These are phyloP conservation scores for Ensete glaucum DNA, from an alignment of 176 grass and related monocot genomes.

Conservation along the genomic window DNA sequence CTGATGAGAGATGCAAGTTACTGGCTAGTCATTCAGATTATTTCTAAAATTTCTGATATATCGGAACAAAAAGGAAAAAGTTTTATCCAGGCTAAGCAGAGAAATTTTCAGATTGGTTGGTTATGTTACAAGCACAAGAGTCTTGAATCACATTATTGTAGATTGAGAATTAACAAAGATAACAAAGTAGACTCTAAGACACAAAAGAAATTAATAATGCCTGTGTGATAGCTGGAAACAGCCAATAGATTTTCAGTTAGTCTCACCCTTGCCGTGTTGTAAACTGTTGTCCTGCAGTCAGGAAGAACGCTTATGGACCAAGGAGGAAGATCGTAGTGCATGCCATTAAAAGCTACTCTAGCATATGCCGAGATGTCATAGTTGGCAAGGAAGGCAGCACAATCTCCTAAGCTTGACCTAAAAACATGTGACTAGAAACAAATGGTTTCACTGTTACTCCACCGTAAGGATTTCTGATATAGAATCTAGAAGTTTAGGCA, in stretches of 20 bases:
- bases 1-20: neutral
- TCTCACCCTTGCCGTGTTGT: conserved; percentile 91
- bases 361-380: conserved; percentile 62
- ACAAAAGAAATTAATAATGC: neutral
- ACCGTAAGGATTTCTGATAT: conserved; percentile 14
- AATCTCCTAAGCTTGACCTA: conserved; percentile 62
- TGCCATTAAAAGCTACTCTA: conserved; percentile 69
- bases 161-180: neutral
- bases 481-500: conserved; percentile 5
- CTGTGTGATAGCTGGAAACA: neutral
- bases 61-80: neutral
- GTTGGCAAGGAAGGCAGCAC: conserved; percentile 89
- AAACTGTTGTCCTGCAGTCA: conserved; percentile 86
- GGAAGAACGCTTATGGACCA: conserved; percentile 98
- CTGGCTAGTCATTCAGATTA: neutral
- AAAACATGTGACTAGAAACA: conserved; percentile 64
- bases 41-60: neutral
- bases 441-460: conserved; percentile 19
- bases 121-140: neutral
- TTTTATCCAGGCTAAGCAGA: neutral
- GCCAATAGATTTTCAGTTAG: neutral
- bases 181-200: neutral
- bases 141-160: neutral
- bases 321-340: conserved; percentile 82
- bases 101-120: neutral